Evolutionary conservation across 306 rosid genomes (phyloP), one percentile per base, ranked within the genome.

Genomic region (Hippophae gyantsensis): DNA sequence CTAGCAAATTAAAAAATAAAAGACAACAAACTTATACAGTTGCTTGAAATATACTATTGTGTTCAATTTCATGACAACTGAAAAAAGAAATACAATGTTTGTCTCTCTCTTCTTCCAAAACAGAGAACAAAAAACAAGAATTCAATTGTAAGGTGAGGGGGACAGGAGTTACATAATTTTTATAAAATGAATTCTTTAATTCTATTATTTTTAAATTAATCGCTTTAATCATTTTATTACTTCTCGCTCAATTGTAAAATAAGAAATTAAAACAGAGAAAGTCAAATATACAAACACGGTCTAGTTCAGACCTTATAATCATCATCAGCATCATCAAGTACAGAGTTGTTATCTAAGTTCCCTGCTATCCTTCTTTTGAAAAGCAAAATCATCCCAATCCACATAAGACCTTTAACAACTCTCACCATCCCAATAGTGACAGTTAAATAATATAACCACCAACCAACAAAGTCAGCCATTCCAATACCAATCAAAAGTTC

Each of bases 381-480:
- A 7, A 69, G 48, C 70, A 61, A 75, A 52, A 78, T 18, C 57
- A 69, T 68, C 3, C 54, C 46, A 23, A 87, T 47, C 87, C 87
- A 80, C 69, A 75, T 13, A 27, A 81, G 18, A 43, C 72, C 73
- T 72, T 81, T 92, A 5, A 76, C 72, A 47, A 72, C 27, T 71
- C 74, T 85, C 0, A 85, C 76, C 77, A 85, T 76, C 48, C 96
- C 98, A 69, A 83, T 79, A 3, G 78, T 66, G 12, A 87, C 78
- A 6, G 80, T 81, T 2, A 87, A 62, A 61, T 82, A 83, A 77
- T 92, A 92, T 43, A 92, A 52, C 73, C 83, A 73, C 83, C 84
- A 85, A 0, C 84, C 82, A 47, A 79, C 77, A 46, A 78, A 81
- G 41, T 87, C 95, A 54, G 52, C 63, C 51, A 79, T 5, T 8